Evolutionary conservation across 768 basidiomycete species (phyloP), one percentile per base, ranked within the genome.

Genomic region (Leucocoprinus birnbaumii): DNA sequence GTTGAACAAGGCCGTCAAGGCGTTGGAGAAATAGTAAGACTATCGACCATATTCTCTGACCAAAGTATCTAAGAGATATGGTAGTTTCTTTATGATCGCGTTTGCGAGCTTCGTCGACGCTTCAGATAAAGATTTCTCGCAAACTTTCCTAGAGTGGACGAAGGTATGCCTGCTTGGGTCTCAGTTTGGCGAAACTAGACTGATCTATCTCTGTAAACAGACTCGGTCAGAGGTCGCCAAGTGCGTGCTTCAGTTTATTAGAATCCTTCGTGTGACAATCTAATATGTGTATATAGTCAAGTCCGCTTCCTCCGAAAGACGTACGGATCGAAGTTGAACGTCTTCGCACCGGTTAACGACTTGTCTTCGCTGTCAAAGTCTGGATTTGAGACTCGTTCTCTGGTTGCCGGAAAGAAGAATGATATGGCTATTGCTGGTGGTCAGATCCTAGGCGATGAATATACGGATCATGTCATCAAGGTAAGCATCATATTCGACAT

Each of bases 281-380:
- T 51, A 22, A 47, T 27, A 24, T 50, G 13, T 45, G 58, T 24
- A 48, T 5, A 18, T 18, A 59, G 94, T 63, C 95, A 97, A 75
- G 85, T 96, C 60, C 82, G 78, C 62, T 92, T 91, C 66, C 75
- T 98, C 50, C 82, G 94, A 47, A 89, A 90, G 66, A 84, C 86
- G 14, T 80, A 84, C 51, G 89, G 90, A 1, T 90, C 91, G 10
- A 79, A 87, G 7, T 75, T 96, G 50, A 91, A 88, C 57, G 83
- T 97, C n/a, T 98, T 98, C 65, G 82, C 89, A 0, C 97, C 97
- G 1, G 81, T 96, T 56, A 86, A 87, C 55, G 95, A 99, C 64
- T 78, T 98, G 2, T 92, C 91, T 0, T 74, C 83, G 2, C 72
- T 97, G 35, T 92, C 94, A 1, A 87, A 82, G 65, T 82, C 84